Base-by-base conservation (phyloP, 768 basidiomycete genomes). In the Russula dissimulans region DNA sequence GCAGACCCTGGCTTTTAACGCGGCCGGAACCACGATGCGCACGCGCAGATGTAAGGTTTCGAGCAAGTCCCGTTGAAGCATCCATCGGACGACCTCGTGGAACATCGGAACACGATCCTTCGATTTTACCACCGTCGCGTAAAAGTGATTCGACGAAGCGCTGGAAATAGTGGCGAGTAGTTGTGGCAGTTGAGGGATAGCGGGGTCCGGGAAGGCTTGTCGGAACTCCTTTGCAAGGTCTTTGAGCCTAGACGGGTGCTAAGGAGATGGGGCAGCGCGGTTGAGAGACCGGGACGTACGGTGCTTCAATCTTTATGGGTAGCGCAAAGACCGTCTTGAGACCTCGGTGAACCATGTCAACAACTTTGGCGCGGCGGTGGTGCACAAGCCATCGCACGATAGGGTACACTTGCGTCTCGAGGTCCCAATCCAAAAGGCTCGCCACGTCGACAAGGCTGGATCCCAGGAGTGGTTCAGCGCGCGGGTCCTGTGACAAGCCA, bases 331-430 rank as follows among this genome's bases (percentile, higher is more conserved):
- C 80, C 0, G 90, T 94, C 71, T 89, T 87, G 46, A 97, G 71
- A 47, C 85, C 81, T 4, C 73, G 75, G 67, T 93, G 89, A 36
- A 98, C 83, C 17, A 85, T 81, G 63, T 97, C 94, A 45, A 97
- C 86, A 31, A 98, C 76, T 66, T 91, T 91, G 5, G 92, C 95
- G 67, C 91, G 81, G 55, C 91, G 81, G 72, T 94, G 93, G 60
- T 91, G 85, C 34, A 97, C 89, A 34, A 99, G 78, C 82, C 93
- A 93, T 17, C 91, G 83, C 9, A 95, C 95, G n/a, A 89, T 83
- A 0, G 93, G 90, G 68, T 89, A 90, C 0, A 95, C 79, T 66
- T 95, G 91, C 0, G 81, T 76, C 65, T 91, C 84, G 7, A 91
- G 74, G 64, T 93, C 86, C 83, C 91, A 91, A 59, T 92, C 90